Base-by-base conservation (phyloP, 345 rosid species). In the Stellera chamaejasme region DNA sequence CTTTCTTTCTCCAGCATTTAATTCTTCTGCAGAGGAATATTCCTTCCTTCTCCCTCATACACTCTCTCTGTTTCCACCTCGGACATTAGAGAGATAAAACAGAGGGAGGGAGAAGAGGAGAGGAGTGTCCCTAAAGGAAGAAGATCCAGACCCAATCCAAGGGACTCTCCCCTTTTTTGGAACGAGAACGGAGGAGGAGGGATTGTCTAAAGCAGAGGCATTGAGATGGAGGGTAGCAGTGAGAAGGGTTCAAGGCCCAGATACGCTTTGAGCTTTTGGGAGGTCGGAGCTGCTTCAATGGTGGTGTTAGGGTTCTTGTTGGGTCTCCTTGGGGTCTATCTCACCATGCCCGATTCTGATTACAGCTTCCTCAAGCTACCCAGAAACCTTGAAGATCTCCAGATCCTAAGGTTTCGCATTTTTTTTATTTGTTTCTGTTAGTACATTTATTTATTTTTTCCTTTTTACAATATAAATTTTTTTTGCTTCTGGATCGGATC, bases 361-460 rank as follows among this genome's bases (percentile, higher is more conserved):
- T 92, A 92, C 57, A 85, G 95, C 72, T 86, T 88, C 82, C 98
- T 92, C 71, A 88, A 84, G 80, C 76, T 92, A 5, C 96, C 96
- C 60, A 87, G 82, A 26, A 85, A 62, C 79, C 89, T 92, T 59
- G 71, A 86, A 61, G 96, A 92, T 62, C 95, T 92, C 65, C 95
- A 85, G 78, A 78, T 81, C 64, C 95, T 92, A 53, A 86, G 89
- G 96, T 92, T n/a, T 14, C 14, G 10, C 39, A 15, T 43, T 42
- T 50, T 13, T 44, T 32, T 32, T 8, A 46, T 49, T 52, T 50
- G 1, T 32, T 46, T 60, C 13, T 46, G 45, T 26, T 25, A n/a
- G 14, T 27, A 19, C 23, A 28, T 44, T 19, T 53, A n/a, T n/a
- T n/a, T n/a, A n/a, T 14, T 28, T 43, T 43, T 23, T 26, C n/a